These are phyloP conservation scores for Ascochyta pisi DNA, from an alignment of 2,329 filamentous ascomycete species.

Conservation along the genomic window DNA sequence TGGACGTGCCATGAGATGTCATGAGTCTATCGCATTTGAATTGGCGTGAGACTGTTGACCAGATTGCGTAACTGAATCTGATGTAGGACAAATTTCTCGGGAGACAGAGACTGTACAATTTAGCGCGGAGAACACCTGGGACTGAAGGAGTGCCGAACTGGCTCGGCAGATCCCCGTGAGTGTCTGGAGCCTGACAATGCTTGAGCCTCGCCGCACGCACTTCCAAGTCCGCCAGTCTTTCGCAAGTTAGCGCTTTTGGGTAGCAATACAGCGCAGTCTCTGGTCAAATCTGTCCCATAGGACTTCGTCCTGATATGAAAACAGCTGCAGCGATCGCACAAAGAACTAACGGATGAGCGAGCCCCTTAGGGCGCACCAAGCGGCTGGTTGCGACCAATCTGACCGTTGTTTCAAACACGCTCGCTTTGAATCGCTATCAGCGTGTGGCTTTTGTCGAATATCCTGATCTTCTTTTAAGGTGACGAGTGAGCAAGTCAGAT, in stretches of 20 bases:
- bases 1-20: not conserved
- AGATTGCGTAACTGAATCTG: not conserved
- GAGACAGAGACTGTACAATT: not conserved
- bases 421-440: too few relatives aligned
- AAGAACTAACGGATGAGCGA: not conserved
- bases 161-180: conserved; percentile 5
- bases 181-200: not conserved
- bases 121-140: not conserved
- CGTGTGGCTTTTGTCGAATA: too few relatives aligned
- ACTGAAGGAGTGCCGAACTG: not conserved
- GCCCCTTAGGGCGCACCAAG: not conserved
- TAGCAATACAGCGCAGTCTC: not conserved
- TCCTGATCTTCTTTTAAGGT: too few relatives aligned
- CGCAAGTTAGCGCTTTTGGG: conserved; percentile 2
- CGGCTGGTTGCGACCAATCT: not conserved
- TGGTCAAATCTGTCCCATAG: not conserved
- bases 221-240: not conserved
- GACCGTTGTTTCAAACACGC: too few relatives aligned
- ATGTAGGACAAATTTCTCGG: not conserved
- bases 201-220: not conserved
- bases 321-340: not conserved
- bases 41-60: not conserved
- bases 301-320: not conserved
- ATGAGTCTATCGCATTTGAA: not conserved
- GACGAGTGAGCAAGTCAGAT: too few relatives aligned